These are phyloP conservation scores for Agarophyton chilense DNA, from an alignment of 23 red algal species.

Conservation along the genomic window DNA sequence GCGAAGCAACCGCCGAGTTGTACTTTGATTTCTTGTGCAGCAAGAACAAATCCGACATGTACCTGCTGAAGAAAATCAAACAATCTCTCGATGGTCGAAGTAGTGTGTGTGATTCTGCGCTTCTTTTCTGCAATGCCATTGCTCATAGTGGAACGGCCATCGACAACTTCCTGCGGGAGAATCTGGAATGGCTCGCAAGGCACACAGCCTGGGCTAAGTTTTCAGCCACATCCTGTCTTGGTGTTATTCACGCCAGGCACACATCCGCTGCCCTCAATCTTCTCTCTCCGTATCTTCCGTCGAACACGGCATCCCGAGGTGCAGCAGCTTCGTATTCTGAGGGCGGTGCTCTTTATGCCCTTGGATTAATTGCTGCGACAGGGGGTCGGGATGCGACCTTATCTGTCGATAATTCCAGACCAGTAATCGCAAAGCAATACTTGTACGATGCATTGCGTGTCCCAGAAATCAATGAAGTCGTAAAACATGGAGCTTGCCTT, in stretches of 20 bases:
- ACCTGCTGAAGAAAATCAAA: conserved; percentile 88
- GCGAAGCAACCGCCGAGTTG: conserved; percentile 79
- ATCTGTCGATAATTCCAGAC: background rate
- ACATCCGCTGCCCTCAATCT: conserved; percentile 82
- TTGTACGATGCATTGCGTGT: conserved; percentile 82
- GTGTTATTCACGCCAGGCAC: conserved; percentile 91
- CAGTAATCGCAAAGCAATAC: conserved; percentile 63
- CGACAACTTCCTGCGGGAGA: conserved; percentile 93
- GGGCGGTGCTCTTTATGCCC: conserved; percentile 95
- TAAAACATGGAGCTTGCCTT: conserved; percentile 98
- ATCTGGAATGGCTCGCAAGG: conserved; percentile 94
- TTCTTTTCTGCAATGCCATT: conserved; percentile 93
- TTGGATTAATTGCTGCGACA: conserved; percentile 93
- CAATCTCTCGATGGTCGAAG: conserved; percentile 74
- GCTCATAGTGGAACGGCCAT: conserved; percentile 92
- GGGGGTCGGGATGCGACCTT: conserved; percentile 68
- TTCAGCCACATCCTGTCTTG: conserved; percentile 95
- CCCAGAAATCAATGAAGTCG: conserved; percentile 86
- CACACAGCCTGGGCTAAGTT: conserved; percentile 98
- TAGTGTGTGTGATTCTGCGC: conserved; percentile 86
- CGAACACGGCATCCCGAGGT: conserved; percentile 21
- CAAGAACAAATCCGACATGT: conserved; percentile 84
- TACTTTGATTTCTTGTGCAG: conserved; percentile 90
- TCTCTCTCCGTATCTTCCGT: conserved; percentile 93
- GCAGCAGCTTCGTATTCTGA: conserved; percentile 59